Evolutionary conservation across 148 eudicot genomes (phyloP), one percentile per base, ranked within the genome.

Genomic region (Diospyros kaki): DNA sequence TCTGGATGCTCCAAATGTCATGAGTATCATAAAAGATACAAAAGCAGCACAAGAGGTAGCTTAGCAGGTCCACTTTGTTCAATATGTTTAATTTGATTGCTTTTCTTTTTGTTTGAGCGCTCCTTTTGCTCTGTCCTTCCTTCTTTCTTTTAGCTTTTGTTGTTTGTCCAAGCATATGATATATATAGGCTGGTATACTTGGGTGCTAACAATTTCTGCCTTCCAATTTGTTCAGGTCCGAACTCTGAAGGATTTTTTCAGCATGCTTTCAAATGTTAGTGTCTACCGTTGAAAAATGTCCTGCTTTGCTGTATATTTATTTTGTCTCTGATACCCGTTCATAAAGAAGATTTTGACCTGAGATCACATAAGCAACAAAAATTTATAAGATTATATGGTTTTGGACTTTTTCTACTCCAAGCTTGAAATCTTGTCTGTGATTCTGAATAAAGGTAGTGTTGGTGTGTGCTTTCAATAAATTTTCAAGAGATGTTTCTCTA

Each of bases 11-110:
- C 98, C 98, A 77, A 92, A 86, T 77, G 96, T 95, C 52, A 86
- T 89, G 98, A 92, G 81, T 84, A 86, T 95, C 89, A 92, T 95
- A 53, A 95, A 95, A 81, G 96, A 95, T 85, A 92, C 97, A 69
- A 95, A 95, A 81, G 98, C 98, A 79, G 98, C 98, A 54, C 85
- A 90, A 82, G 98, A 95, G 98, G 98, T 94, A 76, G 38, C 17
- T 55, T 42, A 46, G 46, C 41, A 44, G 28, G 15, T 12, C 75
- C 39, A 53, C 42, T 65, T 74, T 38, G 18, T 44, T 75, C 65
- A 41, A 15, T 28, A 54, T 2, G 18, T 42, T 66, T 64, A 8
- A 56, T 45, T 58, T 75, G 64, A 59, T 56, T 18, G 10, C 6
- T 65, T 53, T 17, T 9, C 15, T n/a, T 64, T 45, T 8, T 14